These are phyloP conservation scores for Lentithecium fluviatile DNA, from an alignment of 495 filamentous ascomycete species.

Conservation along the genomic window DNA sequence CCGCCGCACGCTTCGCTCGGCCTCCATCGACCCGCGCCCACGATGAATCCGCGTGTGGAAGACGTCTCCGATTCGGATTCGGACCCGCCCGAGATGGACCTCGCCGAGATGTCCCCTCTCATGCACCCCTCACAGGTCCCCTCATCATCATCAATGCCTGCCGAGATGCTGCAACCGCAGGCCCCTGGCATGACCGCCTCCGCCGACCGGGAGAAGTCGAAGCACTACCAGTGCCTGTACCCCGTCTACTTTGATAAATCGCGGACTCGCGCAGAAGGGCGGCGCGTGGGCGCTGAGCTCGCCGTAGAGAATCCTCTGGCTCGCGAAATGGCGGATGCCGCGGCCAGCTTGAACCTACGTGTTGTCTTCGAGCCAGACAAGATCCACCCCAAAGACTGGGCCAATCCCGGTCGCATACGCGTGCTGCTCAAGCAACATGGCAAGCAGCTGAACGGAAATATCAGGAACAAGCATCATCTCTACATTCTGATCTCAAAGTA, in stretches of 20 bases:
- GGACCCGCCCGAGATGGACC: conserved; percentile 67
- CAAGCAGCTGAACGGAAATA: conserved; percentile 47
- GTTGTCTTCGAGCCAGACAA: conserved; percentile 88
- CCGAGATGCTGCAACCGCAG: conserved; percentile 37
- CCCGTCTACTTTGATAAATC: conserved; percentile 87
- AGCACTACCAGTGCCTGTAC: conserved; percentile 84
- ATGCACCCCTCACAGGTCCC: conserved; percentile 46
- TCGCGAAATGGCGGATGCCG: conserved; percentile 83
- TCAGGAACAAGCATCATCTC: conserved; percentile 91
- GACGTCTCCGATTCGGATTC: conserved; percentile 77
- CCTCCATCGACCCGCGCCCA: conserved; percentile 21
- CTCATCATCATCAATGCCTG: conserved; percentile 31
- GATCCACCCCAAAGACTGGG: conserved; percentile 94
- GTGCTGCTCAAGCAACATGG: conserved; percentile 67
- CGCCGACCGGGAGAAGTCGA: conserved; percentile 58
- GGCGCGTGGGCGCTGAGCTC: conserved; percentile 66
- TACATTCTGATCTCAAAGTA: conserved; percentile 73
- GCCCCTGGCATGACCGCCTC: conserved; percentile 39
- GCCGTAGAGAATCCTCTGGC: conserved; percentile 87
- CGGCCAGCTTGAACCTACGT: conserved; percentile 66
- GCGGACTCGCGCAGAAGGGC: conserved; percentile 72
- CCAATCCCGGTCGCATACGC: conserved; percentile 87
- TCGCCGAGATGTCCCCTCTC: conserved; percentile 50
- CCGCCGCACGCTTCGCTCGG: too few species aligned
- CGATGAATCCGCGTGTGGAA: conserved; percentile 85